Conservation (phyloP, 768 basidiomycete species). For the Scleroderma citrinum region DNA sequence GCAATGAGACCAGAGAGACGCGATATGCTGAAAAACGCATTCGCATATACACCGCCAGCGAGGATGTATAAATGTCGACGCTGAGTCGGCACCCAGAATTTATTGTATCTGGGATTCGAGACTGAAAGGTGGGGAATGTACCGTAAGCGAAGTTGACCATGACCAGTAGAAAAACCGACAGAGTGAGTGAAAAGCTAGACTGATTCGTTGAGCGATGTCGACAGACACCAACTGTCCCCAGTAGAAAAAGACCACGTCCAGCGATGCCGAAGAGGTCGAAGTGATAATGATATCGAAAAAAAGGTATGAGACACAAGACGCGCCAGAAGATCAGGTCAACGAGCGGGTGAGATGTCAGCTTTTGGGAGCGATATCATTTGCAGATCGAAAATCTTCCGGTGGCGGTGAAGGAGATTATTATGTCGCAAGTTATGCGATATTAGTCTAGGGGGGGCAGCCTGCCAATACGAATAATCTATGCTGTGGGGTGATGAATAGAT, state of each 20-base stretch:
- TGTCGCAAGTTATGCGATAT: constrained; percentile 29
- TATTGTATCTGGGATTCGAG: constrained; percentile 13
- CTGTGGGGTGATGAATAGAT: constrained; percentile 12
- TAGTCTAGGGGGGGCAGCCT: constrained; percentile 31
- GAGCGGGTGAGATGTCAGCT: constrained; percentile 1
- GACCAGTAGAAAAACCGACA: constrained; percentile 30
- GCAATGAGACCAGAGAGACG: neutral
- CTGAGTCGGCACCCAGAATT: constrained; percentile 28
- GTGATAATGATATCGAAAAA: constrained; percentile 37
- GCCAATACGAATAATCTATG: constrained; percentile 35
- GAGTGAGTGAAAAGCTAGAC: constrained; percentile 24
- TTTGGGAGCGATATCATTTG: constrained; percentile 14
- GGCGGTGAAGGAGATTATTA: constrained; percentile 18
- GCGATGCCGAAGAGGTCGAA: constrained; percentile 33
- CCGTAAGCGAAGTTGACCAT: constrained; percentile 33
- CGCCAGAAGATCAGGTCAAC: constrained; percentile 16
- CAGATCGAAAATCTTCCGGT: constrained; percentile 24
- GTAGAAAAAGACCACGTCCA: constrained; percentile 23
- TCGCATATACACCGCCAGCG: constrained; percentile 19
- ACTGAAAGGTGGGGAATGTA: constrained; percentile 23
- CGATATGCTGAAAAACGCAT: constrained; percentile 9
- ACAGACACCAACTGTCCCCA: constrained; percentile 28
- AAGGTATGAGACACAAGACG: constrained; percentile 19
- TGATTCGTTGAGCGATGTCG: constrained; percentile 22
- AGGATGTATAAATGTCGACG: constrained; percentile 45